Evolutionary conservation across 257 asterid species (phyloP).

Genomic region (Eustoma russellianum): DNA sequence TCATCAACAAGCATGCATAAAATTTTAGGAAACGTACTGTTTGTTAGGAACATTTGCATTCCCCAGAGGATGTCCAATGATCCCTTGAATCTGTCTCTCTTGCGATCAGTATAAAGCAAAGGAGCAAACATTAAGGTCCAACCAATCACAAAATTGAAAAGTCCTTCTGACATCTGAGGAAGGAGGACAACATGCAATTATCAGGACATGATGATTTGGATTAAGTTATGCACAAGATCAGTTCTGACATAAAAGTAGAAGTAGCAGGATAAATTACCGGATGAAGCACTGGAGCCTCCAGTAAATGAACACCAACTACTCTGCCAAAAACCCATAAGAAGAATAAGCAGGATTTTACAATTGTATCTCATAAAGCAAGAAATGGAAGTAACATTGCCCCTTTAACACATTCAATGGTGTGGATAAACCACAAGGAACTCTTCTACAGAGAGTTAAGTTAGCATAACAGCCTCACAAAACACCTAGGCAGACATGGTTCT

Average conservation of each 20-base stretch:
- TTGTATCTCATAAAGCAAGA: neutral
- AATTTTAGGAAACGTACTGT: constrained; percentile 42
- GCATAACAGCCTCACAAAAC: too few relatives aligned
- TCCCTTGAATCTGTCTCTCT: constrained; percentile 63
- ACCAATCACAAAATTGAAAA: constrained; percentile 87
- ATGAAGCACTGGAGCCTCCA: constrained; percentile 76
- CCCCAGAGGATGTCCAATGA: constrained; percentile 81
- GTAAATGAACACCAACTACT: constrained; percentile 81
- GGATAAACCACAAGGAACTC: neutral
- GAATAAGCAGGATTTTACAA: constrained; percentile 26
- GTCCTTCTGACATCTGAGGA: constrained; percentile 81
- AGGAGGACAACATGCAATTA: constrained; percentile 9
- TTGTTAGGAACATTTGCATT: constrained; percentile 88
- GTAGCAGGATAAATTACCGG: constrained; percentile 38
- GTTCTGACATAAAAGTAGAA: neutral
- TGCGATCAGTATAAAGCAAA: constrained; percentile 68
- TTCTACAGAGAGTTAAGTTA: too few relatives aligned
- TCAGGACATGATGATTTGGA: constrained; percentile 8
- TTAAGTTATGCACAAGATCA: neutral
- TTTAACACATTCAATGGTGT: neutral
- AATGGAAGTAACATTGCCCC: too few relatives aligned
- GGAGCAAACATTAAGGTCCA: constrained; percentile 96
- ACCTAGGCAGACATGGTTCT: too few relatives aligned
- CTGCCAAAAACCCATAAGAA: constrained; percentile 45
- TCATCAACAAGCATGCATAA: neutral